Evolutionary conservation across 768 basidiomycete genomes (phyloP).

Genomic region (Pleurotus tuber-regium): DNA sequence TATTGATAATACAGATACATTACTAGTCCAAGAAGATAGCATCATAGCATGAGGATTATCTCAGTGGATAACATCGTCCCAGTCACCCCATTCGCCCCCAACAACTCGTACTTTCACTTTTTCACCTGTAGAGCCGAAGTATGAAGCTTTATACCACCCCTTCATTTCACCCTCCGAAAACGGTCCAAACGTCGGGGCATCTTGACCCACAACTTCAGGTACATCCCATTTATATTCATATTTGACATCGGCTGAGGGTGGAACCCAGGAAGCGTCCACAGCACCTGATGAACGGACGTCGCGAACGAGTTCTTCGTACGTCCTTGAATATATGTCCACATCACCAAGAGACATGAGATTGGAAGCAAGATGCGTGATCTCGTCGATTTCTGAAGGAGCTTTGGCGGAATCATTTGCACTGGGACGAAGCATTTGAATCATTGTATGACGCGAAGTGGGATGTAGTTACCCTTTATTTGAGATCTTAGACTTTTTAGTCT

Average conservation of each 20-base stretch:
- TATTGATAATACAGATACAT: conserved; percentile 18
- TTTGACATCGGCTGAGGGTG: conserved; percentile 70
- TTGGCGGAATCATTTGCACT: no score
- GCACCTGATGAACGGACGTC: conserved; percentile 68
- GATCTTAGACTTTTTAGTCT: conserved; percentile 53
- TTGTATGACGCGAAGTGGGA: no score
- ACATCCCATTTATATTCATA: conserved; percentile 85
- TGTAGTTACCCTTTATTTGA: conserved; percentile 29
- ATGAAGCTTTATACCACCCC: conserved; percentile 75
- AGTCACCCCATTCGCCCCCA: conserved; percentile 71
- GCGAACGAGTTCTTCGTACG: conserved; percentile 83
- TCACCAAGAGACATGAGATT: conserved; percentile 85
- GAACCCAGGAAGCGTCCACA: conserved; percentile 68
- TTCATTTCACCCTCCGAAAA: conserved; percentile 79
- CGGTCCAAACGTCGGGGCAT: conserved; percentile 69
- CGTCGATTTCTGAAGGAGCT: conserved; percentile 60
- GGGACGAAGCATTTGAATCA: no score
- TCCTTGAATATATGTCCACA: conserved; percentile 80
- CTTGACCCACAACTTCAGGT: conserved; percentile 38
- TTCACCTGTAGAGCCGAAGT: conserved; percentile 77
- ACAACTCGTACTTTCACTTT: conserved; percentile 70
- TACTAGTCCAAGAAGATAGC: not conserved
- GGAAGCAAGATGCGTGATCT: conserved; percentile 80
- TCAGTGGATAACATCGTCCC: conserved; percentile 64
- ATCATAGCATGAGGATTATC: no score